Conservation (phyloP, 768 basidiomycete species). For the Mycena olivaceomarginata region DNA sequence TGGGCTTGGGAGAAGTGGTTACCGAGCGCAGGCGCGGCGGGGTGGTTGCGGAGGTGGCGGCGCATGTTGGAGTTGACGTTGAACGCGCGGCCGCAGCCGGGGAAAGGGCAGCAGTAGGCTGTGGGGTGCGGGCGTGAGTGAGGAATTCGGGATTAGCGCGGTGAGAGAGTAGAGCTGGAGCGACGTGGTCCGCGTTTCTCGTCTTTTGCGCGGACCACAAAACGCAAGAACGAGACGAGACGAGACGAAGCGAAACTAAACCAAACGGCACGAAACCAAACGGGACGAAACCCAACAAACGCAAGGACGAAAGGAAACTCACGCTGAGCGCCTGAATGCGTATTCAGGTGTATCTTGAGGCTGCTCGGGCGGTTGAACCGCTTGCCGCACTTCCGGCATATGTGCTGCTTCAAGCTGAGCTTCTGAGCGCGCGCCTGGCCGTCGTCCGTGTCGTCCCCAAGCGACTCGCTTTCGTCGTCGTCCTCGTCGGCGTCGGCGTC, state of each 20-base stretch:
- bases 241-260: too few relatives aligned
- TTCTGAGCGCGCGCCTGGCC: constrained; percentile 36
- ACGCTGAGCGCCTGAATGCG: constrained; percentile 83
- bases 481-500: constrained; percentile 17
- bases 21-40: neutral
- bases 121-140: constrained; percentile 45
- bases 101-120: constrained; percentile 85
- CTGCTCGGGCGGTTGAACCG: constrained; percentile 83
- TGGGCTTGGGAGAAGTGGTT: neutral
- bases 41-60: constrained; percentile 84
- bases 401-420: constrained; percentile 58
- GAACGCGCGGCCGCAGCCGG: constrained; percentile 84
- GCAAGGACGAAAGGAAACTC: constrained; percentile 45
- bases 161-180: neutral
- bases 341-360: constrained; percentile 79
- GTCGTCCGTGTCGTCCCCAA: constrained; percentile 49
- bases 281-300: too few relatives aligned
- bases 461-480: constrained; percentile 24
- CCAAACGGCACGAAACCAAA: neutral
- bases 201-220: neutral
- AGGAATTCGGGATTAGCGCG: neutral
- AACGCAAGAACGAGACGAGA: neutral
- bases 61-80: constrained; percentile 93
- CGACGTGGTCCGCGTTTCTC: neutral
- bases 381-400: constrained; percentile 74